Base-by-base conservation (phyloP, 306 rosid species). In the Cucurbita maxima region DNA sequence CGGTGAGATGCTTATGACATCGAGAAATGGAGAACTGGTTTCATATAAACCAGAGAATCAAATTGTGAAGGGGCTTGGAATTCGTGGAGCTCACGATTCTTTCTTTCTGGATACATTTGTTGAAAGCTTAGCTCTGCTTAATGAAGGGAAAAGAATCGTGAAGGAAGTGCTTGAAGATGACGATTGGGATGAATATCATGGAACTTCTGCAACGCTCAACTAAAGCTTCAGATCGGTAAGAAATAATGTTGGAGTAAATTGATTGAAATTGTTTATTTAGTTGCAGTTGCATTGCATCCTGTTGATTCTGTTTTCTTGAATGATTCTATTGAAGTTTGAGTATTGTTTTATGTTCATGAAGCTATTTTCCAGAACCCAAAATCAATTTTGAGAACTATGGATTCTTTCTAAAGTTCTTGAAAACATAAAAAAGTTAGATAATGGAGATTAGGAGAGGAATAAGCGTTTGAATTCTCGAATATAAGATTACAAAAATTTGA, bases 1-100 rank as follows among this genome's bases (percentile, higher is more conserved):
- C 36, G 78, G 78, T 30, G 78, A 75, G 15, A 40, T 75, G 56
- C 59, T 75, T 0, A 75, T 75, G 78, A 62, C 78, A 3, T 75
- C 78, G 19, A 45, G 78, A 61, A 55, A 47, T 50, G 78, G 78
- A 50, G 78, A 75, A n/a, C 7, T 75, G 71, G 78, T 75, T 48
- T 36, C 68, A 5, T 75, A 60, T 18, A 59, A 60, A 48, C 78
- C 78, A 5, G 60, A 48, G 54, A 51, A 51, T 11, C 78, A 37
- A 30, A 19, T 6, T 15, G 78, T 75, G 48, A 75, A 60, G 50
- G 78, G 78, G 8, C 59, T 75, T 36, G 78, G 78, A 7, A 75
- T 75, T 61, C 71, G 78, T 30, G 78, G 78, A 4, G 78, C 34
- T 9, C 72, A 48, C 13, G 72, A 75, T 58, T 75, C 72, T 15